Evolutionary conservation across 2,329 filamentous ascomycete genomes (phyloP).

Genomic region (Exophiala alcalophila): DNA sequence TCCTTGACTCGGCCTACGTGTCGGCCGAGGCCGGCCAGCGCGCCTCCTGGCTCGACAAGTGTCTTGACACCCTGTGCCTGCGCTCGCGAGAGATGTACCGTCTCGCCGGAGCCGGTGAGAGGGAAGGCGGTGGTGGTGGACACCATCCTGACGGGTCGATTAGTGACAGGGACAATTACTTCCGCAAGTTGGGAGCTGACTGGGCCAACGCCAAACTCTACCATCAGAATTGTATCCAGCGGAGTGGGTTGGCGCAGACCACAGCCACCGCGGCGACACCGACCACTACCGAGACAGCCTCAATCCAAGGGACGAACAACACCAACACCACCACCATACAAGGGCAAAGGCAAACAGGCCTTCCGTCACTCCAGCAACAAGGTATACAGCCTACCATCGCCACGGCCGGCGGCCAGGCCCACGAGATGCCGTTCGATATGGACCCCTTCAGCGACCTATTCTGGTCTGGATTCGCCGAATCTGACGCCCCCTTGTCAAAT

Average conservation of each 20-base stretch:
- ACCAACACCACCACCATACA: slow-evolving; percentile 1
- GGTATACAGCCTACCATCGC: no score
- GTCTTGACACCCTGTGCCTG: slow-evolving; percentile 19
- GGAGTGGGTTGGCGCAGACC: slow-evolving; percentile 1
- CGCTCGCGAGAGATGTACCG: slow-evolving; percentile 12
- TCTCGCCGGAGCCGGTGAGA: no score
- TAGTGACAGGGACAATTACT: slow-evolving; percentile 7
- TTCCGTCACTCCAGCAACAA: no score
- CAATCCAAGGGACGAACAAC: no score
- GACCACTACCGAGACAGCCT: neutral
- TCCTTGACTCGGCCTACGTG: slow-evolving; percentile 16
- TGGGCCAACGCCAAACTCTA: slow-evolving; percentile 17
- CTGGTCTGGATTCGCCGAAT: slow-evolving; percentile 14
- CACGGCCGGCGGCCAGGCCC: no score
- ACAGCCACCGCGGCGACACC: neutral
- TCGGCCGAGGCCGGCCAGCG: slow-evolving; percentile 13
- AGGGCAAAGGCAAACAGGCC: no score
- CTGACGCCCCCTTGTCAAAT: neutral
- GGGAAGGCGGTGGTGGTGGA: no score
- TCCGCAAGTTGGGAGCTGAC: slow-evolving; percentile 12
- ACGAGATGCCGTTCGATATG: slow-evolving; percentile 14
- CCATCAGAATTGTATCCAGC: slow-evolving; percentile 18
- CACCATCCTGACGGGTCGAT: no score
- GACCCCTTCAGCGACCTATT: slow-evolving; percentile 18
- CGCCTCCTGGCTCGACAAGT: slow-evolving; percentile 17